Base-by-base conservation (phyloP, 805 yeast species). In the Yarrowia deformans region DNA sequence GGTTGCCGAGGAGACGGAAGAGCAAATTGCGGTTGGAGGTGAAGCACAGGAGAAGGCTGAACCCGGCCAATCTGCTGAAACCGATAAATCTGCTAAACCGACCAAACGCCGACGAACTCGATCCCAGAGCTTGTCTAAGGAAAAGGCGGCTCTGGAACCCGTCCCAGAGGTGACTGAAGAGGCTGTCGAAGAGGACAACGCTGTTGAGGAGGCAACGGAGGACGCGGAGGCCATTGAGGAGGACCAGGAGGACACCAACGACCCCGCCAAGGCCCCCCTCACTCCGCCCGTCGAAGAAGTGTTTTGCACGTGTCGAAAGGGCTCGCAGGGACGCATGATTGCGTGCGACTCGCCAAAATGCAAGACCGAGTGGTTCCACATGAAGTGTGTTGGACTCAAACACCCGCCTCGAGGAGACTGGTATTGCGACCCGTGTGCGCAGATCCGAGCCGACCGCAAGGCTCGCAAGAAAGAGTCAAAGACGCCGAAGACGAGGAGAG, bases 301-400 rank as follows among this genome's bases (percentile, higher is more conserved):
- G 4, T 87, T 84, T 72, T 87, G 90, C 71, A 66, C 79, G 14
- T 87, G 90, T 70, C 76, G 80, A 6, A 77, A 79, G 5, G 80
- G 79, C 0, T 81, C 86, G 8, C 79, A 75, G 69, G 98, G 98
- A 0, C 86, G 85, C 67, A 94, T 94, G 98, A 84, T 94, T 71
- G 97, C 94, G 0, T 94, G 98, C 78, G 98, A 93, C 76, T 87
- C 91, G 73, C 83, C 83, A 2, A 83, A 85, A 45, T 93, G 98
- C 79, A 81, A 85, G 74, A 83, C 89, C 69, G 97, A 93, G 78
- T 93, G 98, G 98, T 93, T 90, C 80, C 98, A 93, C 81, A 81
- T 91, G 72, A 92, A 91, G 13, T 93, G 98, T 78, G 90, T 91
- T 46, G 95, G 94, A 0, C 82, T 92, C 74, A 87, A 86, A 67